Evolutionary conservation across 2,329 filamentous ascomycete species (phyloP), one percentile per base, ranked within the genome.

Genomic region (Ophiosphaerella herpotricha): DNA sequence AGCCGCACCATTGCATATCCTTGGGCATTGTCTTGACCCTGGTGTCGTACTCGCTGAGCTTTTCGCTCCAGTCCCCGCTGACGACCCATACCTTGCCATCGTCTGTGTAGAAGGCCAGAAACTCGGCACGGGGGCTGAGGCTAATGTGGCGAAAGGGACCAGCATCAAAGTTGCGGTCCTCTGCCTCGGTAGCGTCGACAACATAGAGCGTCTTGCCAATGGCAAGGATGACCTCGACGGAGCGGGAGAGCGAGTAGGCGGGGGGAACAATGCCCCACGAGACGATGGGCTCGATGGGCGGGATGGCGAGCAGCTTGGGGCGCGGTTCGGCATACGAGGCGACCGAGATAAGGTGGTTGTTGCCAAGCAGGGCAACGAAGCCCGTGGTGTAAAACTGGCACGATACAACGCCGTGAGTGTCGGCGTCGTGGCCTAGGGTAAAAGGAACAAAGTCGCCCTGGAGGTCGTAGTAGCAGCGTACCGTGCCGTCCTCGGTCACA

Each of bases 401-500:
- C n/a, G 87, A 87, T 60, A 86, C 81, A 16, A 99, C 92, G 23
- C 93, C 89, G 65, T 88, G 85, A 58, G 96, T 90, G 64, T 97
- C 94, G 21, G 92, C 87, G 21, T 90, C 84, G 73, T 95, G 88
- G 46, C 93, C 94, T 0, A 99, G 80, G 1, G 90, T 92, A 73
- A 97, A 99, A 50, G 96, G 92, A 13, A 88, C 90, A 70, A 99
- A 99, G 70, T 97, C 93, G 55, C 89, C 90, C 71, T 96, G 89
- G n/a, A 99, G 78, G 66, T 94, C 90, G 71, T 91, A 86, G 68
- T 92, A 97, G 72, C 91, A 94, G 52, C 92, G 83, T 37, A 97
- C 93, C 1, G 86, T 93, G 21, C 94, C 94, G 67, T 99, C 93
- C 45, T 89, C 84, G 8, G 91, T 90, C 43, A 97, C 86, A 0